phyloP scores from a whole-genome alignment of 2,329 filamentous ascomycete species.

The Teratosphaeria gauchensis region DNA sequence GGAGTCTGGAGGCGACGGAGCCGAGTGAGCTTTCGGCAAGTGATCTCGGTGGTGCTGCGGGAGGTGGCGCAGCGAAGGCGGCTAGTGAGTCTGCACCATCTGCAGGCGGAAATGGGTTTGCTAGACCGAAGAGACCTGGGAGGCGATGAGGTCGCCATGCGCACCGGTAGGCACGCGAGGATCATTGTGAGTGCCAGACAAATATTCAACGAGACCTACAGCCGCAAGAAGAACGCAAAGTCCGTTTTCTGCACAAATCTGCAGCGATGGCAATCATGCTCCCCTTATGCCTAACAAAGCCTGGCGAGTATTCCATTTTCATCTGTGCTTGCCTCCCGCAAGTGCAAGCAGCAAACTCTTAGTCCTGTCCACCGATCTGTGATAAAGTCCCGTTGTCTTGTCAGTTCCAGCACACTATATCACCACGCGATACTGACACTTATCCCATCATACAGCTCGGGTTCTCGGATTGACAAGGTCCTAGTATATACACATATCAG shows the following conservation, averaged over 20 bases:
- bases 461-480: too few relatives aligned
- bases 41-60: constrained; percentile 34
- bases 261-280: not conserved
- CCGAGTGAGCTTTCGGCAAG: constrained; percentile 62
- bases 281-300: not conserved
- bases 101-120: constrained; percentile 59
- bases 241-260: not conserved
- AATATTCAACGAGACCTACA: not conserved
- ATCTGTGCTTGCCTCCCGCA: not conserved
- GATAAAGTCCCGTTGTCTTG: too few relatives aligned
- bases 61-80: constrained; percentile 50
- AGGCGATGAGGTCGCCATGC: constrained; percentile 33
- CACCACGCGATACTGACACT: too few relatives aligned
- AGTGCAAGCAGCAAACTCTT: not conserved
- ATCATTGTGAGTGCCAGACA: not conserved
- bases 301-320: not conserved
- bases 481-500: too few relatives aligned
- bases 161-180: not conserved
- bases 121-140: constrained; percentile 69
- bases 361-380: not conserved
- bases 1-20: constrained; percentile 57
- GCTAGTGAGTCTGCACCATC: constrained; percentile 36
- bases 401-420: too few relatives aligned
- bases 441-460: too few relatives aligned
- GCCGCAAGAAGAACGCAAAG: not conserved